Conservation (phyloP, 768 basidiomycete genomes). For the Russula virescens region DNA sequence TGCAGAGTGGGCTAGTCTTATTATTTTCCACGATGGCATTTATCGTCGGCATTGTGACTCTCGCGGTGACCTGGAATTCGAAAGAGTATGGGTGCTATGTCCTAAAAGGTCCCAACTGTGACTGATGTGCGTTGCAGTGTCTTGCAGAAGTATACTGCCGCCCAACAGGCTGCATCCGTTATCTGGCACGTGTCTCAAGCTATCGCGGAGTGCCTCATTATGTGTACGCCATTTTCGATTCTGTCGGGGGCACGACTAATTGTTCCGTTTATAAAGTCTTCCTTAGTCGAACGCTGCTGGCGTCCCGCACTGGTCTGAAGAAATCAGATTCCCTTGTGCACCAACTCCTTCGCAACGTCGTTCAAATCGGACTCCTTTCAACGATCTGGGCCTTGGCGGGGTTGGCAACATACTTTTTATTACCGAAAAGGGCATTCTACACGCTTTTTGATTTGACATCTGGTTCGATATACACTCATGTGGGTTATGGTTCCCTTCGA, state of each 20-base stretch:
- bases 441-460: neutral
- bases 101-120: neutral
- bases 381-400: neutral
- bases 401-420: neutral
- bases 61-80: neutral
- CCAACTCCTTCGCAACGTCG: conserved; percentile 1
- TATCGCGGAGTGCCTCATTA: conserved; percentile 1
- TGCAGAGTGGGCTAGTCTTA: conserved; percentile 4
- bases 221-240: neutral
- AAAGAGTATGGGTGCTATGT: neutral
- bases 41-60: neutral
- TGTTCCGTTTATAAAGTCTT: neutral
- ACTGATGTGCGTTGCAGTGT: neutral
- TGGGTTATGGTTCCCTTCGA: neutral
- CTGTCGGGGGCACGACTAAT: neutral
- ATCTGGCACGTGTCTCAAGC: neutral
- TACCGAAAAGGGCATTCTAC: neutral
- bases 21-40: neutral
- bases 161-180: neutral
- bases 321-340: neutral
- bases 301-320: neutral
- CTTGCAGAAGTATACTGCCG: neutral
- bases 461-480: conserved; percentile 12
- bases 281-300: neutral
- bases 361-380: conserved; percentile 3